Base-by-base conservation (phyloP, 2,329 filamentous ascomycete species). In the Fusarium beomiforme region DNA sequence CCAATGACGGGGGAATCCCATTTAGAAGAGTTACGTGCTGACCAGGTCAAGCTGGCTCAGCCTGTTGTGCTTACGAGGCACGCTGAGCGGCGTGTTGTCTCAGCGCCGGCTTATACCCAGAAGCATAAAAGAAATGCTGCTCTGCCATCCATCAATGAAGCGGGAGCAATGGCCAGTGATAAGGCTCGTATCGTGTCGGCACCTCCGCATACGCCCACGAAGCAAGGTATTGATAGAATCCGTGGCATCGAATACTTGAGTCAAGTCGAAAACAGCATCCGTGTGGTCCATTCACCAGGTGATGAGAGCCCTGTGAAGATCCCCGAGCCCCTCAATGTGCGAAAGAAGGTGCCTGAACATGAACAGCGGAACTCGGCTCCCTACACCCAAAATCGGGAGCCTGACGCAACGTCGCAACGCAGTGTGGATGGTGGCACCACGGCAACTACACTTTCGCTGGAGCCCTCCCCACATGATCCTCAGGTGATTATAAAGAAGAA, bases 201-300 rank as follows among this genome's bases (percentile, higher is more conserved):
- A 13, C 84, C 85, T 19, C 79, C 82, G 16, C 77, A 81, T 47
- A 79, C 78, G 13, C 73, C 76, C n/a, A 72, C 74, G 17, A 80
- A 72, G 66, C 75, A 67, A 47, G 69, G 69, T 17, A 70, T 69
- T 44, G 82, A 83, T n/a, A 76, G 75, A 57, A 77, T 78, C 42
- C 78, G 74, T 17, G 81, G 80, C 16, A 73, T 87, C 10, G 82
- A 85, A 29, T 86, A 84, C 70, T 77, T 88, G 11, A 81, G 82
- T 51, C 81, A 79, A 34, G 82, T 83, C 5, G 83, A 86, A 61
- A 83, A 86, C 53, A 88, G 86, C 1, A 89, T 89, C 72, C 85
- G 87, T 9, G 77, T 89, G 8, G 87, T 89, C n/a, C 79, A 84
- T 62, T 87, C 87, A 6, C 84, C 85, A 6, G 81, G 81, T 3